Base-by-base conservation (phyloP, 2,329 filamentous ascomycete species). In the Cladosporium cucumerinum region DNA sequence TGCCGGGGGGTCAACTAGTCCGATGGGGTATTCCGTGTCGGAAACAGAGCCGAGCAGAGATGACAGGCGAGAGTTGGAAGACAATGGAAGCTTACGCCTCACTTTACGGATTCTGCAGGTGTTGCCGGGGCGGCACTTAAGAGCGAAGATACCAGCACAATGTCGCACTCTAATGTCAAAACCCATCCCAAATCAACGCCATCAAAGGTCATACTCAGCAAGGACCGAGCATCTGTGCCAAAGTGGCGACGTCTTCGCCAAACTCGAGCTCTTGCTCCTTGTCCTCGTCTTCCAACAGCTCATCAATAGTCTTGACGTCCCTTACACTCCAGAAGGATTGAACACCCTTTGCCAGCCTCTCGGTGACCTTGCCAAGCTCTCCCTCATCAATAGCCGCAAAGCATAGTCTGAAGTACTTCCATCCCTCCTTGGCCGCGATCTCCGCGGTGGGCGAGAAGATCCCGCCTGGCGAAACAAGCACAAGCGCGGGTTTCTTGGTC, bases 351-450 rank as follows among this genome's bases (percentile, higher is more conserved):
- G 85, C 87, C 72, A 96, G 87, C 28, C 89, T 79, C 73, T 85
- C 78, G 7, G 86, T 87, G 67, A 87, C 86, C 5, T 78, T 77
- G 26, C 83, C 84, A 5, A 97, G 80, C 48, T 89, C 85, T 46
- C 89, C 87, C 63, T 89, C 89, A n/a, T 85, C 82, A 77, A 93
- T 89, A 1, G 93, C 92, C 1, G 92, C 92, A 78, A 97, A 97
- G 78, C 92, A 96, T 39, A 97, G 74, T 16, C 93, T 82, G 75
- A 88, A 87, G 75, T 89, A 94, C 69, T 85, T 84, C 87, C 89
- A 93, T 2, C 87, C 89, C 49, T 85, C 80, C 64, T 82, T 78
- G 5, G 81, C 78, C 18, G 76, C 73, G 43, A 93, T 85, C 69
- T 87, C 80, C 0, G 84, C 78, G 0, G 85, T 89, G 0, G 92